These are phyloP conservation scores for Syncephalastrum monosporum DNA, from an alignment of 371 early-diverging fungal species.

Conservation along the genomic window DNA sequence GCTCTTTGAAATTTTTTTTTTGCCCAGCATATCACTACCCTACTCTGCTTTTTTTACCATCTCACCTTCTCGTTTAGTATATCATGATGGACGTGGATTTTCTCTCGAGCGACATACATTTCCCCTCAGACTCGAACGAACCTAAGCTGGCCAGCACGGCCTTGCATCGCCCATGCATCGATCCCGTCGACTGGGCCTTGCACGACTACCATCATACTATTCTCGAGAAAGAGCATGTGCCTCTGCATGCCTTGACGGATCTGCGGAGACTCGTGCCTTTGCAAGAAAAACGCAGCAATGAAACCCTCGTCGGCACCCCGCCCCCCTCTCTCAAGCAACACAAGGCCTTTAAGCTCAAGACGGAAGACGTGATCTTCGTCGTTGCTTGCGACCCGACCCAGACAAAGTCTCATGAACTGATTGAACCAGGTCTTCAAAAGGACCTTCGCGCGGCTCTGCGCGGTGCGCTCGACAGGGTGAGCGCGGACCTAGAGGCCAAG, in stretches of 20 bases:
- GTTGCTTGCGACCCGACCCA: not conserved
- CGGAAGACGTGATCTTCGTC: conserved; percentile 12
- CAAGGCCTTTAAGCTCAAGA: not conserved
- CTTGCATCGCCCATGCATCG: conserved; percentile 15
- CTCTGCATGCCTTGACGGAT: conserved; percentile 13
- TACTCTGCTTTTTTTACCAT: not conserved
- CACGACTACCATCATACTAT: conserved; percentile 36
- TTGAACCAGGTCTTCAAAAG: not conserved
- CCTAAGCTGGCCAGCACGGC: conserved; percentile 32
- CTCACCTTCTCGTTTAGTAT: conserved; percentile 4
- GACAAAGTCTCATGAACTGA: not conserved
- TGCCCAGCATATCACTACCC: no score
- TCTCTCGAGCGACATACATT: conserved; percentile 34
- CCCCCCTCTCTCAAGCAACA: conserved; percentile 12
- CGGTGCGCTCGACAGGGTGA: conserved; percentile 21
- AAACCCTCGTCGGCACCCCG: not conserved
- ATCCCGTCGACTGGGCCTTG: conserved; percentile 37
- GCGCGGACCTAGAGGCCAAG: no score
- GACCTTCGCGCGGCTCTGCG: conserved; percentile 25
- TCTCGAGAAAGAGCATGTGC: conserved; percentile 21
- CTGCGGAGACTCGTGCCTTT: conserved; percentile 8
- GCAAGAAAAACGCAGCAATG: conserved; percentile 6
- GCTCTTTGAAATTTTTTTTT: no score
- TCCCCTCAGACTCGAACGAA: conserved; percentile 36
- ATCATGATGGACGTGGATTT: conserved; percentile 14